phyloP scores from a whole-genome alignment of 805 yeast species.

The Diddensiella caesifluorescens region DNA sequence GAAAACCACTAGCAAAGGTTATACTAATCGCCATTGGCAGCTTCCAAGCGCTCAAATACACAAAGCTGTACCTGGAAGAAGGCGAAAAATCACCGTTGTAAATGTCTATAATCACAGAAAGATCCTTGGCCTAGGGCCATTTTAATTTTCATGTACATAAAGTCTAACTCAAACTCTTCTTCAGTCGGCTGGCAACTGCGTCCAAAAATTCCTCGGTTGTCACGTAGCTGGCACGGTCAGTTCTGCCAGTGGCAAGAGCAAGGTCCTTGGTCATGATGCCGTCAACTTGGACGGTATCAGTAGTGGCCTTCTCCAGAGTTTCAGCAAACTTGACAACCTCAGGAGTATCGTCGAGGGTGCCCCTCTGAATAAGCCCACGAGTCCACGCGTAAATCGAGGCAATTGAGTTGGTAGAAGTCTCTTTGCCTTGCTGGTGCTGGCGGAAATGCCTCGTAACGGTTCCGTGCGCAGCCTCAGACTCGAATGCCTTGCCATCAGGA shows the following conservation, averaged over 20 bases:
- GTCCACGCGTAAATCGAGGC: conserved; percentile 98
- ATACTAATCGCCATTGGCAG: conserved; percentile 20
- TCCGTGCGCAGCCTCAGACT: conserved; percentile 98
- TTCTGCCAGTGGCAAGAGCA: conserved; percentile 83
- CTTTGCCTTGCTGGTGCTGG: conserved; percentile 94
- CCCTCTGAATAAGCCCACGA: conserved; percentile 89
- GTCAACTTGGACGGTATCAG: conserved; percentile 78
- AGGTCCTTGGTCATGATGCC: conserved; percentile 94
- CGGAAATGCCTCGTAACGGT: conserved; percentile 97
- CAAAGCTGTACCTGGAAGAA: conserved; percentile 4
- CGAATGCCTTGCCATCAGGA: conserved; percentile 95
- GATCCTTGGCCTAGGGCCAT: too few species aligned
- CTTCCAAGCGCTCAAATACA: conserved; percentile 16
- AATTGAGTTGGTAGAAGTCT: conserved; percentile 94
- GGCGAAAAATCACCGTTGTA: too few species aligned
- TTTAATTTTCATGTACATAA: conserved; percentile 1
- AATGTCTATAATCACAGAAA: too few species aligned
- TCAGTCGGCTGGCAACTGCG: conserved; percentile 67
- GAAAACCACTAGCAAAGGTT: conserved; percentile 21
- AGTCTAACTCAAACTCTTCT: conserved; percentile 18
- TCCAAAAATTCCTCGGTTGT: conserved; percentile 89
- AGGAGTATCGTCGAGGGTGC: conserved; percentile 79
- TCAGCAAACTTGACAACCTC: conserved; percentile 79
- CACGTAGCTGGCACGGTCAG: conserved; percentile 75
- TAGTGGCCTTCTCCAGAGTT: conserved; percentile 71